These are phyloP conservation scores for Chaetomiaceae sp. DNA, from an alignment of 2,329 filamentous ascomycete species.

Conservation along the genomic window DNA sequence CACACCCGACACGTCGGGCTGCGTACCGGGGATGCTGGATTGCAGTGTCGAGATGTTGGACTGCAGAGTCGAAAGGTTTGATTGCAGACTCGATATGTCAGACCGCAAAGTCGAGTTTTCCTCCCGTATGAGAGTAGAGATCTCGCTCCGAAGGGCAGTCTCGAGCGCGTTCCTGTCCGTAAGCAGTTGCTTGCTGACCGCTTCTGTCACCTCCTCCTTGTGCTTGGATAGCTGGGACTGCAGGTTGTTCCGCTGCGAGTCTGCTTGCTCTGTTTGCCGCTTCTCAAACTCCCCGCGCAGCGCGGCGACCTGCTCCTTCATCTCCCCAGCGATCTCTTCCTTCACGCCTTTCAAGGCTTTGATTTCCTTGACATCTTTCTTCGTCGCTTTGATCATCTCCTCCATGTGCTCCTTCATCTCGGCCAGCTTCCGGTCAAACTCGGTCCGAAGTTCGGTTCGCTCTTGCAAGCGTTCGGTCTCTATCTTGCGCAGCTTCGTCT, in stretches of 20 bases:
- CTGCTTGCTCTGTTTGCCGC: not conserved
- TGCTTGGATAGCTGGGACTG: conserved; percentile 6
- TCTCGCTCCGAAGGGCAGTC: not conserved
- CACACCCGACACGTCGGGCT: not conserved
- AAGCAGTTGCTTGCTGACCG: not conserved
- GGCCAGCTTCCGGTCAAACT: not conserved
- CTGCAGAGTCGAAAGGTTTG: too few species aligned
- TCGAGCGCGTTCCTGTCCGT: not conserved
- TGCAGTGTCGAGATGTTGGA: too few species aligned
- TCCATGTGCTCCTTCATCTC: not conserved
- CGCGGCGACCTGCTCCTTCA: conserved; percentile 2
- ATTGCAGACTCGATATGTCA: not conserved
- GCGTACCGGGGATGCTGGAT: too few species aligned
- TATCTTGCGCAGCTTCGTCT: not conserved
- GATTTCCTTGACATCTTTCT: not conserved
- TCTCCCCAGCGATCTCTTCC: not conserved
- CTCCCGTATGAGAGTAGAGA: not conserved
- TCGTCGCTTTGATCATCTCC: not conserved
- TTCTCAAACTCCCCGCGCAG: conserved; percentile 4
- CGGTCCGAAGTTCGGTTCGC: not conserved
- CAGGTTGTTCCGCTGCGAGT: not conserved
- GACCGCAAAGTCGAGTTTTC: conserved; percentile 1
- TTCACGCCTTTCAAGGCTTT: not conserved
- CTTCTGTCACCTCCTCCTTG: not conserved
- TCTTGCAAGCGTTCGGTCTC: not conserved